phyloP scores from a whole-genome alignment of 2,329 filamentous ascomycete species.

The Hypocreales sp. region DNA sequence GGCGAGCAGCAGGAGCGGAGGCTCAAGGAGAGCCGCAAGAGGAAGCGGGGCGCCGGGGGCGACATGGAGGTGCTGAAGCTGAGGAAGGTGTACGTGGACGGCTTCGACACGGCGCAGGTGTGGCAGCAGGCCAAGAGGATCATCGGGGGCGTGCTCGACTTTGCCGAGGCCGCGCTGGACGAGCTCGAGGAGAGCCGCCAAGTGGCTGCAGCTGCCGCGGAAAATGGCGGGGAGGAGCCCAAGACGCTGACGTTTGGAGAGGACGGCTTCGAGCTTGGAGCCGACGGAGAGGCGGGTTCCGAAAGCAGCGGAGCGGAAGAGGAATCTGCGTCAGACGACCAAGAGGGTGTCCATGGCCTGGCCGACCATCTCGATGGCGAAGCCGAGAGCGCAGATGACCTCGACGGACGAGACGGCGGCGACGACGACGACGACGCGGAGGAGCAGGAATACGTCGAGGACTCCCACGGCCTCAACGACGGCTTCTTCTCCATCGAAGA shows the following conservation, averaged over 20 bases:
- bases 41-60: constrained; percentile 45
- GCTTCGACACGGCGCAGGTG: constrained; percentile 76
- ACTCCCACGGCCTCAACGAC: constrained; percentile 81
- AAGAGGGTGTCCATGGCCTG: constrained; percentile 16
- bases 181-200: constrained; percentile 38
- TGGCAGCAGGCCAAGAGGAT: constrained; percentile 89
- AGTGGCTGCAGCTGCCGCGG: too few species aligned
- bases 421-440: constrained; percentile 22
- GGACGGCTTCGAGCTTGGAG: constrained; percentile 15
- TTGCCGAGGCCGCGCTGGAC: constrained; percentile 29
- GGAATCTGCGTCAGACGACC: constrained; percentile 12
- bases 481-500: constrained; percentile 96
- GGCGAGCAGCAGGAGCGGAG: constrained; percentile 56
- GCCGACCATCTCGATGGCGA: constrained; percentile 17
- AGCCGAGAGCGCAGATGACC: constrained; percentile 19
- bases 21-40: constrained; percentile 58
- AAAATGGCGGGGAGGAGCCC: constrained; percentile 8
- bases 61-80: constrained; percentile 49
- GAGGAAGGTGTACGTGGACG: constrained; percentile 70
- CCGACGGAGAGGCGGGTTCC: too few species aligned
- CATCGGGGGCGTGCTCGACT: constrained; percentile 40
- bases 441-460: constrained; percentile 30
- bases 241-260: constrained; percentile 11
- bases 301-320: too few species aligned
- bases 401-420: constrained; percentile 19